Base-by-base conservation (phyloP, 139 green algal species). In the Volvox reticuliferus region DNA sequence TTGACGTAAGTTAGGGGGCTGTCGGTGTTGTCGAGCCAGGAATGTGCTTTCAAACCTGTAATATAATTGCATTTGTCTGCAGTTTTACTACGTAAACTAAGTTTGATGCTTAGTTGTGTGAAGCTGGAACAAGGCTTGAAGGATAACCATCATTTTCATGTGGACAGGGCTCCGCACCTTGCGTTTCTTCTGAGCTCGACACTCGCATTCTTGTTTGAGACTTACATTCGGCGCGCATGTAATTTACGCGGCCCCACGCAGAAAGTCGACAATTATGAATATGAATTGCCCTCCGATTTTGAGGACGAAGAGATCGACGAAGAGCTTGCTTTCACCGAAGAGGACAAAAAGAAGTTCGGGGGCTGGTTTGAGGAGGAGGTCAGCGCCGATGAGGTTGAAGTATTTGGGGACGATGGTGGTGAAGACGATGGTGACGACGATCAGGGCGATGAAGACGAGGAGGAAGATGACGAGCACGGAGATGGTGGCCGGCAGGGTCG, bases 261-360 rank as follows among this genome's bases (percentile, higher is more conserved):
- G 96, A 28, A 91, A 37, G 96, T 98, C 32, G 97, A 98, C 18
- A 97, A 96, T 68, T 98, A 98, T 83, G 96, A 99, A 87, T 99
- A 99, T 87, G 96, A 99, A 91, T 88, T 98, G 76, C 97, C 97
- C 0, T 95, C 90, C 0, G 96, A 99, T 85, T 99, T 99, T 94
- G 96, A 99, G 87, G 98, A 99, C 37, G 98, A 99, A 91, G 98
- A 99, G 82, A 99, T 99, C 50, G 97, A 99, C 69, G 98, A 99
- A 84, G 98, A 99, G 61, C 76, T 93, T 21, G 98, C 98, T 3
- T 99, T 99, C 90, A 98, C 93, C 1, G 95, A 91, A 30, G 92
- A 99, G 82, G 98, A 99, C 91, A 95, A 98, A 87, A 93, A 94
- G 50, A 92, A 94, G 92, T 99, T 97, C 88, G 96, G 93, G 14